Evolutionary conservation across 441 rosid species (phyloP), one percentile per base, ranked within the genome.

Genomic region (Mallotus japonicus): DNA sequence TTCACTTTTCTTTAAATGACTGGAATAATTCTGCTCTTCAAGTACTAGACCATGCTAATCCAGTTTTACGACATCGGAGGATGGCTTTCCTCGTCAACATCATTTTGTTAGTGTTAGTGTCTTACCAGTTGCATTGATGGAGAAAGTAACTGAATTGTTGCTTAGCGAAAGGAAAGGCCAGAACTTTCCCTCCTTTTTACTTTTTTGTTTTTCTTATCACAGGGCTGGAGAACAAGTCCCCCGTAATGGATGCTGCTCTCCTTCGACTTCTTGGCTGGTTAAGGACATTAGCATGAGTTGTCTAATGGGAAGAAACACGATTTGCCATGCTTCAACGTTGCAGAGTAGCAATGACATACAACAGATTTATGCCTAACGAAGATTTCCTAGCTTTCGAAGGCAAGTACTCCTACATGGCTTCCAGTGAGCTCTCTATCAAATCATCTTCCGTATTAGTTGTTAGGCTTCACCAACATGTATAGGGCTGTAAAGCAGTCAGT

Each of bases 201-300:
- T 22, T n/a, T 3, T 37, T 19, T 40, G 0, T 34, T 69, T 46
- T 28, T 28, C 32, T 28, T 51, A 63, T 37, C 24, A 22, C 79
- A 91, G 97, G 99, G 55, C 84, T 95, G 68, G 97, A 90, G 92
- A 92, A 84, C 83, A 95, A 79, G 83, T 91, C 97, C 69, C 85
- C 81, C 47, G 59, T 88, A 72, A 73, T 95, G 74, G 98, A 93
- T 81, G 77, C 76, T 73, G 98, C 86, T 20, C 92, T 90, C 73
- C 97, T 90, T 62, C 67, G 87, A 56, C 76, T 92, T 73, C 95
- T 91, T 74, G 84, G 91, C 65, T 91, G 95, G 97, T 73, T 91
- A 68, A 86, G 98, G 76, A 88, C 97, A 37, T 78, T 95, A 67
- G 97, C 97, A 40, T 89, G 83, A 87, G 34, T 59, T 70, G 64